Percentiles rank a stretch among this genome's conserved stretches.
Conservation (phyloP, 179 eudicot genomes). For the Monotropa hypopitys region DNA sequence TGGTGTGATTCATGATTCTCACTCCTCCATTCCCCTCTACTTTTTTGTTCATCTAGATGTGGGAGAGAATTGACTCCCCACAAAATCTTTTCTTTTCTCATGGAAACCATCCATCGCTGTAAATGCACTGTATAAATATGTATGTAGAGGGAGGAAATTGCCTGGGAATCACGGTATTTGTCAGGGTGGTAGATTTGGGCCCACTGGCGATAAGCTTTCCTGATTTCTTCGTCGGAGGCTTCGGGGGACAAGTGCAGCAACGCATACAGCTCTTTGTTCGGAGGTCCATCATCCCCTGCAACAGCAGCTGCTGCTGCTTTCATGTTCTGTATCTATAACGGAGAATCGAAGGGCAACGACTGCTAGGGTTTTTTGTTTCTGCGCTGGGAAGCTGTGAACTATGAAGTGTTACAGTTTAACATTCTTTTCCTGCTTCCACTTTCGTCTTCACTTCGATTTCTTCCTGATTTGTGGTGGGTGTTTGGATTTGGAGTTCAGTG, state of each 20-base stretch:
- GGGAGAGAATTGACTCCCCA: too few species aligned
- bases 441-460: background rate
- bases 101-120: too few species aligned
- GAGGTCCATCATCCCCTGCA: slow-evolving; percentile 19
- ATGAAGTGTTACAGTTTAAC: background rate
- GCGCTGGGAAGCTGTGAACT: background rate
- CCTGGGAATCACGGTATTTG: slow-evolving; percentile 49
- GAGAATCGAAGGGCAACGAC: background rate
- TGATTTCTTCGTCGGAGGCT: slow-evolving; percentile 85
- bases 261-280: slow-evolving; percentile 65
- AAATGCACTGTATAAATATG: too few species aligned
- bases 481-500: background rate
- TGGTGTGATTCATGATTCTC: too few species aligned
- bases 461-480: background rate
- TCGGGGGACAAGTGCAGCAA: slow-evolving; percentile 75
- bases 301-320: slow-evolving; percentile 5
- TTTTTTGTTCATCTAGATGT: too few species aligned
- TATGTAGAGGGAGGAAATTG: background rate
- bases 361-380: background rate
- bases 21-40: too few species aligned
- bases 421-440: background rate
- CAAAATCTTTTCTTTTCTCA: too few species aligned
- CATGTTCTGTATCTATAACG: background rate
- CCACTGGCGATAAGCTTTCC: slow-evolving; percentile 94
- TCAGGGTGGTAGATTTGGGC: slow-evolving; percentile 96